Conservation (phyloP, 495 filamentous ascomycete species). For the Penicillium psychrofluorescens region DNA sequence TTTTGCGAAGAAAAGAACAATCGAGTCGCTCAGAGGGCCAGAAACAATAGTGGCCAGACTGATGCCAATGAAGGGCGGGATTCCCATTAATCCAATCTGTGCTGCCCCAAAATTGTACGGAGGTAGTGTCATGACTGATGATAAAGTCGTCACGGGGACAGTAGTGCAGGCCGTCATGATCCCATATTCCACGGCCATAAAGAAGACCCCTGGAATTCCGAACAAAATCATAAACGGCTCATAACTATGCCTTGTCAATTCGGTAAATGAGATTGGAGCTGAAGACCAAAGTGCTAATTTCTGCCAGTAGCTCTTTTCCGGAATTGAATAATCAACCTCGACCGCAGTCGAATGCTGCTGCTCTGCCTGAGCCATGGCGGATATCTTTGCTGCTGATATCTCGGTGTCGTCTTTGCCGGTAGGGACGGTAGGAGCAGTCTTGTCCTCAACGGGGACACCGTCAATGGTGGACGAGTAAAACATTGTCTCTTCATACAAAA, state of each 20-base stretch:
- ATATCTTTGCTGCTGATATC: neutral
- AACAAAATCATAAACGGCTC: conserved; percentile 18
- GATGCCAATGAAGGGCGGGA: conserved; percentile 28
- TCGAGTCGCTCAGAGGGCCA: conserved; percentile 29
- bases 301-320: conserved; percentile 9
- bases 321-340: conserved; percentile 10
- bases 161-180: conserved; percentile 24
- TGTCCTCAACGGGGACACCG: conserved; percentile 3
- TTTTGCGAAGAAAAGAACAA: conserved; percentile 17
- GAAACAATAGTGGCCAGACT: conserved; percentile 22
- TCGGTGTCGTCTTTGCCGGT: conserved; percentile 4
- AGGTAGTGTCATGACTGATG: conserved; percentile 21
- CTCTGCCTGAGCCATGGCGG: neutral
- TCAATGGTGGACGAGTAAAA: conserved; percentile 3
- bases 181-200: conserved; percentile 26
- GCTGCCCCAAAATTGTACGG: conserved; percentile 33
- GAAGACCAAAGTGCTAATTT: conserved; percentile 10
- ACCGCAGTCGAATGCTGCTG: neutral
- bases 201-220: conserved; percentile 27
- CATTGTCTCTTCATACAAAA: conserved; percentile 15
- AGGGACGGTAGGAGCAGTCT: neutral
- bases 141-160: conserved; percentile 23
- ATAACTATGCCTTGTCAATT: conserved; percentile 15
- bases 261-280: conserved; percentile 9
- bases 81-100: conserved; percentile 27